Percentiles rank a stretch among this genome's conserved stretches.
Evolutionary conservation across 495 filamentous ascomycete genomes (phyloP).

Genomic region (Penicillium subrubescens): DNA sequence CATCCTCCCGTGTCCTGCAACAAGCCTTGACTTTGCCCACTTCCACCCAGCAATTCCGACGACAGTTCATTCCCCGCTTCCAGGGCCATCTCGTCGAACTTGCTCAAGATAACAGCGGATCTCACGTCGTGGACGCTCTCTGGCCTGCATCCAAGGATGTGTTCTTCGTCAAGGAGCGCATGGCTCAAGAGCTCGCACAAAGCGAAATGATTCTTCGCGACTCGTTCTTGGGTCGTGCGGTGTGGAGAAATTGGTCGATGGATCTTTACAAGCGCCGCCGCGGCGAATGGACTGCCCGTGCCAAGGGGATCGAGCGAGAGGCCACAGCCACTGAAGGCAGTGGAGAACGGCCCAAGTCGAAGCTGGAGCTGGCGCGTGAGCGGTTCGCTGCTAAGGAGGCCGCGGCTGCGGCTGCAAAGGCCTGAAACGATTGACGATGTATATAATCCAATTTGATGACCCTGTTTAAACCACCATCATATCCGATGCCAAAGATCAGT

Average conservation of each 20-base stretch:
- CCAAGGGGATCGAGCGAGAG: slow-evolving; percentile 51
- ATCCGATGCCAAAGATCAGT: background rate
- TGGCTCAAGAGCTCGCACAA: slow-evolving; percentile 63
- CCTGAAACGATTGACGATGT: background rate
- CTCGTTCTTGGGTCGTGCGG: slow-evolving; percentile 73
- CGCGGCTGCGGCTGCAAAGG: slow-evolving; percentile 10
- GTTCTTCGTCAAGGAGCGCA: slow-evolving; percentile 65
- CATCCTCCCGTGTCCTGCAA: slow-evolving; percentile 71
- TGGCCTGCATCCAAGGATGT: slow-evolving; percentile 68
- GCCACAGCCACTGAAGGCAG: slow-evolving; percentile 23
- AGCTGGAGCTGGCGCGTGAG: slow-evolving; percentile 51
- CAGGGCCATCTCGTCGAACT: slow-evolving; percentile 62
- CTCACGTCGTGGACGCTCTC: slow-evolving; percentile 76
- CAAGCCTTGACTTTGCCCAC: slow-evolving; percentile 61
- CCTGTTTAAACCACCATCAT: slow-evolving; percentile 3
- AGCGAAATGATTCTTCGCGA: slow-evolving; percentile 70
- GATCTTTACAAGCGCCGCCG: slow-evolving; percentile 75
- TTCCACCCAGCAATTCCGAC: slow-evolving; percentile 60
- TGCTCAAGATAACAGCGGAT: slow-evolving; percentile 69
- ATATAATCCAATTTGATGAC: slow-evolving; percentile 17
- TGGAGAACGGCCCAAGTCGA: slow-evolving; percentile 43
- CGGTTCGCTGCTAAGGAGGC: slow-evolving; percentile 41
- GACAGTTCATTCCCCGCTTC: slow-evolving; percentile 63
- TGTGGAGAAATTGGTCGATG: slow-evolving; percentile 92
- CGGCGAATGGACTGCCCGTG: slow-evolving; percentile 70